A percentile compares a stretch with the other conserved stretches of the same genome.
phyloP scores from a whole-genome alignment of 2,329 filamentous ascomycete species.

The Triangularia setosa region DNA sequence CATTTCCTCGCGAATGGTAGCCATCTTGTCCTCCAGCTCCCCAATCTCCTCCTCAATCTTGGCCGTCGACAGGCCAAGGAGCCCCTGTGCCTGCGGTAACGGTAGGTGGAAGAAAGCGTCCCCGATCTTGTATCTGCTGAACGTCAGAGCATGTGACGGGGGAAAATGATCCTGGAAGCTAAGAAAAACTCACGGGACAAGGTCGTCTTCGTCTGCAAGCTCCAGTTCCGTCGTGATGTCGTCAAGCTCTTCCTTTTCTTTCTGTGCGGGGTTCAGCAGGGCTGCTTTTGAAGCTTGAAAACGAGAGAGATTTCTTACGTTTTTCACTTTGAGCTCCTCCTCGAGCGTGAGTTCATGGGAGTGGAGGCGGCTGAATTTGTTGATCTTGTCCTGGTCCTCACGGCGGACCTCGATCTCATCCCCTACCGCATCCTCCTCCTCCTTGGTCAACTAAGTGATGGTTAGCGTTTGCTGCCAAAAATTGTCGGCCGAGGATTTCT shows the following conservation, averaged over 20 bases:
- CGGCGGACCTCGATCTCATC: conserved; percentile 91
- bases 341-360: conserved; percentile 76
- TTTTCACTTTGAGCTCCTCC: conserved; percentile 75
- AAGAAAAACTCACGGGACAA: conserved; percentile 67
- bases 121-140: conserved; percentile 86
- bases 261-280: conserved; percentile 50
- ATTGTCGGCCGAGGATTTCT: neutral
- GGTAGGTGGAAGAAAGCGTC: conserved; percentile 90
- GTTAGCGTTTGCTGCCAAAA: neutral
- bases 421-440: conserved; percentile 75
- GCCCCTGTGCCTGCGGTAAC: conserved; percentile 78
- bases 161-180: neutral
- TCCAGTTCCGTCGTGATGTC: conserved; percentile 89
- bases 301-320: conserved; percentile 44
- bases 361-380: conserved; percentile 91
- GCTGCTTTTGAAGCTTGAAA: neutral
- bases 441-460: conserved; percentile 72
- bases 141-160: neutral
- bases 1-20: conserved; percentile 79
- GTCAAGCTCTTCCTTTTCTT: conserved; percentile 97
- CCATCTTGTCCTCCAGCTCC: conserved; percentile 71
- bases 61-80: conserved; percentile 68
- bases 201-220: conserved; percentile 90
- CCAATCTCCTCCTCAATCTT: conserved; percentile 74
- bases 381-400: conserved; percentile 98